Base-by-base conservation (phyloP, 768 basidiomycete genomes). In the Xerocomus spinulosus region DNA sequence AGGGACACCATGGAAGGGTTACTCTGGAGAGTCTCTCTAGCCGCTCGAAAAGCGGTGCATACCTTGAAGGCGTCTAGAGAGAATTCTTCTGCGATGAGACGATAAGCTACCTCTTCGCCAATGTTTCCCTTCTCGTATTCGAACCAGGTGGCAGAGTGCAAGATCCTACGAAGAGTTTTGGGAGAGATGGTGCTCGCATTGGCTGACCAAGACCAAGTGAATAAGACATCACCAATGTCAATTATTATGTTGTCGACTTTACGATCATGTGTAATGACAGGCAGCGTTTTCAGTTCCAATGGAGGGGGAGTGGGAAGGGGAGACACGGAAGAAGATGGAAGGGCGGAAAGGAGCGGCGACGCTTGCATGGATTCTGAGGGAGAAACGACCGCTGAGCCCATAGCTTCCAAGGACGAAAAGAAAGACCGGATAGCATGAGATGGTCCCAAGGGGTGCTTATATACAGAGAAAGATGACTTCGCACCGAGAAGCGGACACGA, bases 41-140 rank as follows among this genome's bases (percentile, higher is more conserved):
- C 58, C 0, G 36, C 46, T 20, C 33, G 42, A 13, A 54, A 53
- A 0, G 58, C 49, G 3, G 55, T 17, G 3, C 24, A 3, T 2
- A 61, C 42, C 24, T 61, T 51, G 9, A 33, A 42, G 23, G 26
- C 13, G 25, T 61, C 55, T 30, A 59, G 25, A 39, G 42, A 57
- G 20, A 59, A 61, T 42, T 57, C 42, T 17, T 32, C 23, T 1
- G 55, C 49, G 2, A 28, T 24, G 15, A 47, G 49, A 28, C 34
- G 9, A 20, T 57, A 54, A 1, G 30, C 24, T 15, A 61, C 42
- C 0, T 49, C 49, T 42, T 61, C 47, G 2, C 15, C 9, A 13
- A 57, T 24, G 36, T 54, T 60, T 0, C 59, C 58, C 24, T 59
- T 59, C 12, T 59, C 58, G 26, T 59, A 58, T 32, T 58, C 59